Evolutionary conservation across 768 basidiomycete species (phyloP).

Genomic region (Chalciporus piperatus): DNA sequence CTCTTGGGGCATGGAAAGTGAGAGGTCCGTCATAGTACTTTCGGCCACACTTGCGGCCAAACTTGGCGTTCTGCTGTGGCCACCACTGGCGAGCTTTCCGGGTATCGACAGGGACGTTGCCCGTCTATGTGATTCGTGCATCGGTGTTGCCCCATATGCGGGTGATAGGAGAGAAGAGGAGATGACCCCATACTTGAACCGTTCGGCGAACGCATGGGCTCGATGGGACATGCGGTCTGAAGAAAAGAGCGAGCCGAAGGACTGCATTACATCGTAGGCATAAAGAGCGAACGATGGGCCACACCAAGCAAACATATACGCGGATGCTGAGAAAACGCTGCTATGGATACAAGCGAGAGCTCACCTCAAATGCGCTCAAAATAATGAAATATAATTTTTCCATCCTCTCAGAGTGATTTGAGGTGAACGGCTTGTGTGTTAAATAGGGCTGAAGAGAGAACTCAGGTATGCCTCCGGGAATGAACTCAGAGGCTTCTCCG

Average conservation of each 20-base stretch:
- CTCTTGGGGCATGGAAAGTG: conserved; percentile 32
- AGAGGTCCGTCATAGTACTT: conserved; percentile 20
- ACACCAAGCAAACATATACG: neutral
- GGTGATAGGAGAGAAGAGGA: conserved; percentile 74
- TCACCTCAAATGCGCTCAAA: conserved; percentile 36
- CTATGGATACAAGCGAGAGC: conserved; percentile 19
- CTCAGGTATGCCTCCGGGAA: conserved; percentile 53
- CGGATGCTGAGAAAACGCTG: conserved; percentile 11
- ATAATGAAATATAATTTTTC: conserved; percentile 27
- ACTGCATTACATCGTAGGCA: conserved; percentile 28
- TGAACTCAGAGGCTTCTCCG: conserved; percentile 52
- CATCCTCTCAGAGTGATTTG: conserved; percentile 23
- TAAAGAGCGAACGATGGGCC: conserved; percentile 1
- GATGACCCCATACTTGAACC: conserved; percentile 82
- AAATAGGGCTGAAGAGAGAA: conserved; percentile 25
- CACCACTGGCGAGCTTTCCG: conserved; percentile 37
- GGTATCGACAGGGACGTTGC: conserved; percentile 41
- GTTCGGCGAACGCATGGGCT: conserved; percentile 61
- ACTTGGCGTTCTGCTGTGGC: conserved; percentile 44
- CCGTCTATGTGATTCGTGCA: conserved; percentile 28
- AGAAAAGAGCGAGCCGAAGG: conserved; percentile 36
- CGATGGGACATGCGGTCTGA: conserved; percentile 34
- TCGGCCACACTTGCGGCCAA: conserved; percentile 38
- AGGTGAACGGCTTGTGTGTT: conserved; percentile 4
- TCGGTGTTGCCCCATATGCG: conserved; percentile 44